Evolutionary conservation across 2,329 filamentous ascomycete species (phyloP).

Genomic region (Fusarium globosum): DNA sequence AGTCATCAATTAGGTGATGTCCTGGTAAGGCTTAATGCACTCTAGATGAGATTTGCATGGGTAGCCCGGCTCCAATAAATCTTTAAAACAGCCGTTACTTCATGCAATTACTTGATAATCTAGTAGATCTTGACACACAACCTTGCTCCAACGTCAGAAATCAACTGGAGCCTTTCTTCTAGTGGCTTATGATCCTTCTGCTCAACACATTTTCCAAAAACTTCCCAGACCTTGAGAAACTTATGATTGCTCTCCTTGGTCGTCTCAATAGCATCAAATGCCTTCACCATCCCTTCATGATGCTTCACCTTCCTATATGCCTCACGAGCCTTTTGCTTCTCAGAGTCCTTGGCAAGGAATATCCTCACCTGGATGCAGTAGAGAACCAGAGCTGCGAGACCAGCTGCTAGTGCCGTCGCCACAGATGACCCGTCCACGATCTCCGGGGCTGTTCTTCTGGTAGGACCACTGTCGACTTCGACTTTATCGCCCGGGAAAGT

Average conservation of each 20-base stretch:
- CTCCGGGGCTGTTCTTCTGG: not conserved
- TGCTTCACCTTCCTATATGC: constrained; percentile 21
- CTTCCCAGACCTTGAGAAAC: constrained; percentile 45
- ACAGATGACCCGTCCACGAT: constrained; percentile 42
- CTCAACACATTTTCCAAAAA: constrained; percentile 36
- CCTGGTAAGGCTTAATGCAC: no score
- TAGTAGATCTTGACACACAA: no score
- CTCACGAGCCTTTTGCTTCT: constrained; percentile 26
- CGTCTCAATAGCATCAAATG: constrained; percentile 34
- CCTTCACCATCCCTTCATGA: constrained; percentile 34
- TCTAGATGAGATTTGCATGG: no score
- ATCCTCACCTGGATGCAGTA: constrained; percentile 38
- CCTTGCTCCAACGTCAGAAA: constrained; percentile 4
- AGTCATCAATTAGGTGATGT: no score
- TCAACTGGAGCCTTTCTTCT: constrained; percentile 28
- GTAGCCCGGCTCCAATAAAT: no score
- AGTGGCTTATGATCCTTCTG: constrained; percentile 21
- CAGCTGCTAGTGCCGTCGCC: constrained; percentile 47
- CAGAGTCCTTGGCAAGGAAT: constrained; percentile 1
- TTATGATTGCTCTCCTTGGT: constrained; percentile 37
- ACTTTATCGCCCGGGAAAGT: constrained; percentile 47
- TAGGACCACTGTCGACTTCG: not conserved
- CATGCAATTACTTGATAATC: no score
- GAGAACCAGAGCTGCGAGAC: constrained; percentile 48
- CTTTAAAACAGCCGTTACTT: no score